A percentile compares a stretch with the other conserved stretches of the same genome.
phyloP scores from a whole-genome alignment of 106 monocot species.

The Dactylorhiza incarnata region DNA sequence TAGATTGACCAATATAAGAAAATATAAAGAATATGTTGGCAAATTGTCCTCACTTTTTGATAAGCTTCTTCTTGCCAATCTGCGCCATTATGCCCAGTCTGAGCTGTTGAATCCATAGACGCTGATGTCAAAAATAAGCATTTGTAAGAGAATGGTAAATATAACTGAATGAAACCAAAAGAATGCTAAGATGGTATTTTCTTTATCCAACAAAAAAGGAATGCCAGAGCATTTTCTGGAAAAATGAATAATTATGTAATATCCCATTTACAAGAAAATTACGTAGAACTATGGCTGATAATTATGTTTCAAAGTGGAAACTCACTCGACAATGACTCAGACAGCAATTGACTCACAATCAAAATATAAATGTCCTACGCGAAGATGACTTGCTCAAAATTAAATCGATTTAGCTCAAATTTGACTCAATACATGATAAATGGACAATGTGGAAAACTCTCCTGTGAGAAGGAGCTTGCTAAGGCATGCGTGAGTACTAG shows the following conservation, averaged over 20 bases:
- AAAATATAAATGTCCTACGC: too few species aligned
- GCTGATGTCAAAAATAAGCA: conserved; percentile 32
- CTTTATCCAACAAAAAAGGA: neutral
- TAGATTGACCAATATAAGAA: neutral
- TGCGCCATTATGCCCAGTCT: conserved; percentile 35
- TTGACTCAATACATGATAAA: too few species aligned
- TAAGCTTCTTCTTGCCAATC: conserved; percentile 75
- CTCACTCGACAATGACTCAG: too few species aligned
- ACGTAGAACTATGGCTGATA: neutral
- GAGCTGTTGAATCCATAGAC: conserved; percentile 71
- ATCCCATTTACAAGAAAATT: neutral
- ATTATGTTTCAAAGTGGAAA: too few species aligned
- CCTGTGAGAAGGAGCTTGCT: too few species aligned
- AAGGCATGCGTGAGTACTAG: too few species aligned
- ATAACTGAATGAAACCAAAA: neutral
- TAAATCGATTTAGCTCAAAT: too few species aligned
- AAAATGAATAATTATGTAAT: neutral
- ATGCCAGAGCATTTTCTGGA: neutral
- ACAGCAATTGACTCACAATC: too few species aligned
- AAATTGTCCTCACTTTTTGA: conserved; percentile 42
- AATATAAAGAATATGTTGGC: neutral
- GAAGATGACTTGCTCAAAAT: too few species aligned
- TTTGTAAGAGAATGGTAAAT: neutral
- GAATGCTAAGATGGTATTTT: neutral
- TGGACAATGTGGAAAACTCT: too few species aligned